Evolutionary conservation across 1,284 basidiomycete species (phyloP), one percentile per base, ranked within the genome.

Genomic region (Sanghuangporus sanghuang): DNA sequence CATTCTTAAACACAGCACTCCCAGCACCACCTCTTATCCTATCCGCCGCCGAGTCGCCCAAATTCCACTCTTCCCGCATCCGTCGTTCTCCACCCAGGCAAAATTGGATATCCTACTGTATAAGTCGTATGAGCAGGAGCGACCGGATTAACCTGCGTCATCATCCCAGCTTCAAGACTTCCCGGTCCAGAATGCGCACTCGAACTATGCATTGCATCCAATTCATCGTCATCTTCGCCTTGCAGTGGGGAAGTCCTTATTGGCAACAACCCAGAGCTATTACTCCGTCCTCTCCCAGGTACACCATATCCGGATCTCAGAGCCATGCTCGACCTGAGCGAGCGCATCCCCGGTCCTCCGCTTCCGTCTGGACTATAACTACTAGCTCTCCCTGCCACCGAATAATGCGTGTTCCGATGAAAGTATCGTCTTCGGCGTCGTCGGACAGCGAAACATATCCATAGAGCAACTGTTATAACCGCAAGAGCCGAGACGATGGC

Each of bases 171-270:
- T 54, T 54, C 53, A 2, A 54, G 32, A 36, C 53, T 54, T n/a
- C 32, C 32, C 6, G 53, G 53, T n/a, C 44, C 40, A 18, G 56
- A 53, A 12, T 54, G 36, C 14, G 14, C n/a, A 44, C 56, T 44
- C 52, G 39, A 7, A 36, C 44, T 50, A 27, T 49, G 53, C 52
- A 40, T 50, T 14, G 40, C 38, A n/a, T 55, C 57, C 9, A 56
- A 2, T 18, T 60, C 58, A 3, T 50, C 63, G 46, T 64, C 63
- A 55, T 64, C 63, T 42, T 64, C 63, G n/a, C 52, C 63, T 5
- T 59, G 32, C n/a, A 64, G 42, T 11, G 63, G 63, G 6, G 63
- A 59, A n/a, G 57, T 59, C n/a, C 63, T 32, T 14, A 59, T 59
- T 36, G 46, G 32, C 1, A 42, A 46, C 8, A 49, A 9, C 21